These are phyloP conservation scores for Rhodotorula taiwanensis DNA, from an alignment of 768 basidiomycete genomes.

Conservation along the genomic window DNA sequence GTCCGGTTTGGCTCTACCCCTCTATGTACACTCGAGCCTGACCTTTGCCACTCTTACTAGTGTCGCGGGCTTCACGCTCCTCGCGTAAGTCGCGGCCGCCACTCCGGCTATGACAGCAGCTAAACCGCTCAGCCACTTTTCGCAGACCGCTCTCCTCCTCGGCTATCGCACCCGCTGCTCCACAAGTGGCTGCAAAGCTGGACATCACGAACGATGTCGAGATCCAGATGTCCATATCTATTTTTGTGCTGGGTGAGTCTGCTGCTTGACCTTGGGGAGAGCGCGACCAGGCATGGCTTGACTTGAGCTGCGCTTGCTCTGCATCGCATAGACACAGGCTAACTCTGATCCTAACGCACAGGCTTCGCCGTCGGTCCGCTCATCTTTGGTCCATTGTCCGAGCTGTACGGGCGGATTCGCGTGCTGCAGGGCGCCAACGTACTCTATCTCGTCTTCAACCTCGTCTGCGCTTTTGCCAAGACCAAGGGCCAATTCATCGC, in stretches of 20 bases:
- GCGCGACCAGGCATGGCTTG: too few relatives aligned
- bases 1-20: neutral
- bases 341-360: neutral
- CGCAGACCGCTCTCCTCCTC: slow-evolving; percentile 59
- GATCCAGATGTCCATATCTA: slow-evolving; percentile 57
- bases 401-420: slow-evolving; percentile 61
- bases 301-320: too few relatives aligned
- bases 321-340: too few relatives aligned
- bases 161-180: slow-evolving; percentile 63
- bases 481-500: slow-evolving; percentile 55
- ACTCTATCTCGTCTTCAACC: slow-evolving; percentile 54
- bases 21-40: too few relatives aligned
- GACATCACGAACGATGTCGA: slow-evolving; percentile 52
- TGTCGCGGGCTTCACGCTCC: slow-evolving; percentile 27
- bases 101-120: too few relatives aligned
- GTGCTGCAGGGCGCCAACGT: slow-evolving; percentile 62
- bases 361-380: slow-evolving; percentile 35
- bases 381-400: slow-evolving; percentile 55
- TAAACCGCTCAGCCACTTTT: neutral
- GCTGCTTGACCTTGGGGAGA: too few relatives aligned
- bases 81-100: neutral
- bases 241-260: slow-evolving; percentile 49
- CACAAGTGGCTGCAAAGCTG: slow-evolving; percentile 53
- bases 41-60: neutral
- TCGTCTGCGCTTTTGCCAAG: slow-evolving; percentile 63